Conservation (phyloP, 306 rosid genomes). For the Cucumis cinereus region DNA sequence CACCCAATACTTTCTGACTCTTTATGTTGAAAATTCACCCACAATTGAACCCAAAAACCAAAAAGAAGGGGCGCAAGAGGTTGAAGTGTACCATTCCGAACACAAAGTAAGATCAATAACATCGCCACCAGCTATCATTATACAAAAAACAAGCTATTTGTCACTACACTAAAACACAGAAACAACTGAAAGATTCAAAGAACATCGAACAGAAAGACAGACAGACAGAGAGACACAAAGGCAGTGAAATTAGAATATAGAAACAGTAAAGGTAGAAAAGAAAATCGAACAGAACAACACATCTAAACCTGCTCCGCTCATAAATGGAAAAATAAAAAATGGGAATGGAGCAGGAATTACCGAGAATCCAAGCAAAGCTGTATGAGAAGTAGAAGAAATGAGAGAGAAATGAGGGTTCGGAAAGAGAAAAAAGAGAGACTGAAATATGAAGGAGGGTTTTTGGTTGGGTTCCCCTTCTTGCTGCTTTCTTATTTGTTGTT, state of each 20-base stretch:
- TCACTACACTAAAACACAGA: neutral
- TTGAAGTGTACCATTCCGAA: conserved; percentile 10
- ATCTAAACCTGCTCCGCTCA: neutral
- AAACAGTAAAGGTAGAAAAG: neutral
- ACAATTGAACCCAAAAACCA: conserved; percentile 3
- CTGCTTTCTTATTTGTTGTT: neutral
- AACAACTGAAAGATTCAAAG: neutral
- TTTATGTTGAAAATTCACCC: neutral
- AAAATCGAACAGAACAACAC: neutral
- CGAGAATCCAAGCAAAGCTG: conserved; percentile 9
- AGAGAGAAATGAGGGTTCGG: conserved; percentile 1
- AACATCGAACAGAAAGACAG: neutral
- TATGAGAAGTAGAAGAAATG: neutral
- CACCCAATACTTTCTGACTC: neutral
- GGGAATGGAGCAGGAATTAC: conserved; percentile 7
- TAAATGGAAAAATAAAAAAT: neutral
- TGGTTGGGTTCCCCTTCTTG: neutral
- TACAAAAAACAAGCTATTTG: neutral
- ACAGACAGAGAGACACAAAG: neutral
- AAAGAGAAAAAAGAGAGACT: neutral
- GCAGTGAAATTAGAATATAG: neutral
- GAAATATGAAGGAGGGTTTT: neutral
- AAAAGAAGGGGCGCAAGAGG: neutral
- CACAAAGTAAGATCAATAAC: neutral
- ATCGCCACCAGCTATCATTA: neutral